These are phyloP conservation scores for Sporobolomyces phaffii DNA, from an alignment of 768 basidiomycete genomes.

Conservation along the genomic window DNA sequence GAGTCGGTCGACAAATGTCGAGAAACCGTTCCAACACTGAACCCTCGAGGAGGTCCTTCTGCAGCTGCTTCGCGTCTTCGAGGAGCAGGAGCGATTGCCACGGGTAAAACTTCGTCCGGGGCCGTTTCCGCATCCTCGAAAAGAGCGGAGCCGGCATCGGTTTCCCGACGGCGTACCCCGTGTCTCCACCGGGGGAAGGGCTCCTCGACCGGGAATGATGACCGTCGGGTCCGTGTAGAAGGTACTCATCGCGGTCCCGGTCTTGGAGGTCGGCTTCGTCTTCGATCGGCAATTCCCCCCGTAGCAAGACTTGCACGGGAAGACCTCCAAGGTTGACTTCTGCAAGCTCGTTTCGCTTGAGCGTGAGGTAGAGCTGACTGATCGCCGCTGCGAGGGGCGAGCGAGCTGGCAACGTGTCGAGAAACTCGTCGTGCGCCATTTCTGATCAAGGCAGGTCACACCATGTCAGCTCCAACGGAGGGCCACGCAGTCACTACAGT, in stretches of 20 bases:
- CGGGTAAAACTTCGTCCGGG: slow-evolving; percentile 55
- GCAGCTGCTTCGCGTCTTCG: slow-evolving; percentile 57
- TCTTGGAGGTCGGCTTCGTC: slow-evolving; percentile 55
- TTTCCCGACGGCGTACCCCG: slow-evolving; percentile 12
- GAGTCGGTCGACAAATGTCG: slow-evolving; percentile 63
- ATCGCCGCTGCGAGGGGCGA: slow-evolving; percentile 60
- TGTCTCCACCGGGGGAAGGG: slow-evolving; percentile 9
- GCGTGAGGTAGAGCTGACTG: slow-evolving; percentile 67
- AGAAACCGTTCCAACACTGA: slow-evolving; percentile 53
- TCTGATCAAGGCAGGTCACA: slow-evolving; percentile 35
- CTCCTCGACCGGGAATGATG: slow-evolving; percentile 8
- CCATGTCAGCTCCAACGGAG: background rate
- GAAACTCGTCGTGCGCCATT: slow-evolving; percentile 42
- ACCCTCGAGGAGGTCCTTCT: slow-evolving; percentile 53
- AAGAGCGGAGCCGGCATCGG: slow-evolving; percentile 28
- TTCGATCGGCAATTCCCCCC: slow-evolving; percentile 60
- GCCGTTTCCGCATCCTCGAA: slow-evolving; percentile 46
- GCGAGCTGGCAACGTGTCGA: slow-evolving; percentile 54
- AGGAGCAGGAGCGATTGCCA: slow-evolving; percentile 87
- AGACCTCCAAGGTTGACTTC: slow-evolving; percentile 71
- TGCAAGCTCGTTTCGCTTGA: slow-evolving; percentile 69
- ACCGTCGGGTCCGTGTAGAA: background rate
- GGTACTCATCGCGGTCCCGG: slow-evolving; percentile 52
- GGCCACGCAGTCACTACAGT: too few species aligned
- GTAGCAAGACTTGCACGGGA: slow-evolving; percentile 74